Evolutionary conservation across 2,329 filamentous ascomycete genomes (phyloP), one percentile per base, ranked within the genome.

Genomic region (Alternaria sp.): DNA sequence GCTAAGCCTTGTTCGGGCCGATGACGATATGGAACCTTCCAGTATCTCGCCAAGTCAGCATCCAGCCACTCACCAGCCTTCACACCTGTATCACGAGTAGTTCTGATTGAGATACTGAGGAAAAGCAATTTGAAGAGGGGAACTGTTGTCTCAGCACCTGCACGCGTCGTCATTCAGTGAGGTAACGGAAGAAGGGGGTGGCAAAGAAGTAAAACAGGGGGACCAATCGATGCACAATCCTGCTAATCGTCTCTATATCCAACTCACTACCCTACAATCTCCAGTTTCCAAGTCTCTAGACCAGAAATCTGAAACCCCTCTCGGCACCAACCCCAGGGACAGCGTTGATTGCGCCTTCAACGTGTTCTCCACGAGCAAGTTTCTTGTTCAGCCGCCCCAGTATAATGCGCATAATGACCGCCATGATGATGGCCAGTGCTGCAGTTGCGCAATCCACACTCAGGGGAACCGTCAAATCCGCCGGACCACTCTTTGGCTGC

Each of bases 371-470:
- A 13, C 83, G 81, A 50, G 92, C 90, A 3, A 93, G 82, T 77
- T 88, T 91, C 82, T 85, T 88, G 73, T 93, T 94, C 70, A 93
- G 74, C 46, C 86, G 81, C 13, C 86, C 84, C 25, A 94, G 82
- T 43, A 92, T 86, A 36, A 89, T 81, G 10, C 90, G 82, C 69
- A 93, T 81, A 3, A 88, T 77, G 0, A 87, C 87, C 0, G 90
- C 90, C 62, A 88, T 85, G 25, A 87, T 69, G 47, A 93, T 89
- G 1, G 90, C 87, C 47, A 93, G 74, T 21, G 88, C 85, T 0
- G 87, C 86, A 17, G 89, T 91, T 1, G 83, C 85, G 69, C 89
- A 91, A 77, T 92, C 91, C 54, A 92, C 89, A 6, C 84, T 83
- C 81, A 93, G 89, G 5, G 91, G 89, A 15, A 87, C 81, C 6